Evolutionary conservation across 1,284 basidiomycete species (phyloP).

Genomic region (Ustilago vetiveriae): DNA sequence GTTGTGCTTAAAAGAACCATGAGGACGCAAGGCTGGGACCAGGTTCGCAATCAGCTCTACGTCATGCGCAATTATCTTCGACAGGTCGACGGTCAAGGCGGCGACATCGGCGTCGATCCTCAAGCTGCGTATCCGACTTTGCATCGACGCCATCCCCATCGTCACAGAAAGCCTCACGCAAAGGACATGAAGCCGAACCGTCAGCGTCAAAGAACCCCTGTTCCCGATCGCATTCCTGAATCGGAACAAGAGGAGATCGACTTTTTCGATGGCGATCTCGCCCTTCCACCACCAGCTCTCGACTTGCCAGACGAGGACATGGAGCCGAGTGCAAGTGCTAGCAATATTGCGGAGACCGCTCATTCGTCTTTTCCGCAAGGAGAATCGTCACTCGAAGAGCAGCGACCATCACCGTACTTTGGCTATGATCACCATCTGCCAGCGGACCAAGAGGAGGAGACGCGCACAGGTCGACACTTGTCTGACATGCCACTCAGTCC

Average conservation of each 20-base stretch:
- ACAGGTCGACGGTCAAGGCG: constrained; percentile 57
- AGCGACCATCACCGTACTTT: constrained; percentile 3
- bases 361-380: too few species aligned
- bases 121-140: constrained; percentile 20
- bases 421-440: constrained; percentile 26
- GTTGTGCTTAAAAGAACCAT: constrained; percentile 36
- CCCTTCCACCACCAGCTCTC: constrained; percentile 60
- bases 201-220: constrained; percentile 6
- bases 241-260: constrained; percentile 28
- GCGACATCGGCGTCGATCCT: constrained; percentile 54
- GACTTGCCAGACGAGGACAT: constrained; percentile 28
- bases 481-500: constrained; percentile 64
- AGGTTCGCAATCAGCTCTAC: constrained; percentile 54
- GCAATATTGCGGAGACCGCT: not conserved
- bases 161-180: too few species aligned
- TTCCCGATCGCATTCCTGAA: constrained; percentile 17
- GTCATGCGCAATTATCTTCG: constrained; percentile 55
- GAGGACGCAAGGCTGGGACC: constrained; percentile 42
- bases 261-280: constrained; percentile 53
- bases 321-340: not conserved
- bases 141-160: constrained; percentile 29
- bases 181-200: constrained; percentile 15
- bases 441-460: constrained; percentile 52
- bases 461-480: constrained; percentile 57
- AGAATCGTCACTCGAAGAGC: not conserved